Conservation (phyloP, 2,329 filamentous ascomycete genomes). For the Aspergillus neoniger region DNA sequence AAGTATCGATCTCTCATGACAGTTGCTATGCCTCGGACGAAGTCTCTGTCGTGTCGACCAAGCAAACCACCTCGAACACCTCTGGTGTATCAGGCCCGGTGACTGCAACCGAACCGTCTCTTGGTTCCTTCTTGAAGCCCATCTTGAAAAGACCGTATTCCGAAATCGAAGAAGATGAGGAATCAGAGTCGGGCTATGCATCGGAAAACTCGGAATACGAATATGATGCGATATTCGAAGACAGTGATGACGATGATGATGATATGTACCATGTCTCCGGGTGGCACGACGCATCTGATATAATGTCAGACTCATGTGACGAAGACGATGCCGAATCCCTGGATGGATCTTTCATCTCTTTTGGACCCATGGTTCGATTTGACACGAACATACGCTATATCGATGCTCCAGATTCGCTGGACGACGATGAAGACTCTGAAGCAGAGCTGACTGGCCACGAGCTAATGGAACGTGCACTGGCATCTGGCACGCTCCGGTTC, state of each 20-base stretch:
- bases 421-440: conserved; percentile 28
- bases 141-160: conserved; percentile 37
- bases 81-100: conserved; percentile 26
- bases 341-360: conserved; percentile 41
- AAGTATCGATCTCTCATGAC: conserved; percentile 42
- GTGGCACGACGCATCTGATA: conserved; percentile 33
- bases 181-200: conserved; percentile 42
- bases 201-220: conserved; percentile 34
- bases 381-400: conserved; percentile 38
- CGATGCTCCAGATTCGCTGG: conserved; percentile 26
- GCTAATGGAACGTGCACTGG: conserved; percentile 38
- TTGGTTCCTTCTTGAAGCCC: conserved; percentile 33
- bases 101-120: conserved; percentile 23
- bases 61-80: conserved; percentile 25
- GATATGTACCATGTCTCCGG: conserved; percentile 33
- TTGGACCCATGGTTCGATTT: conserved; percentile 40
- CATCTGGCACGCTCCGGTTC: conserved; percentile 25
- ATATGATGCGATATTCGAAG: conserved; percentile 22
- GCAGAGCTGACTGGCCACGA: conserved; percentile 44
- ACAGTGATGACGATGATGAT: conserved; percentile 28
- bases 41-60: conserved; percentile 36
- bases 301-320: conserved; percentile 30
- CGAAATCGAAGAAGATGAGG: conserved; percentile 28
- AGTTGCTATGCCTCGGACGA: conserved; percentile 45
- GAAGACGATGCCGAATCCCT: conserved; percentile 35